These are phyloP conservation scores for Ophiostoma novo-ulmi DNA, from an alignment of 2,329 filamentous ascomycete genomes.

Conservation along the genomic window DNA sequence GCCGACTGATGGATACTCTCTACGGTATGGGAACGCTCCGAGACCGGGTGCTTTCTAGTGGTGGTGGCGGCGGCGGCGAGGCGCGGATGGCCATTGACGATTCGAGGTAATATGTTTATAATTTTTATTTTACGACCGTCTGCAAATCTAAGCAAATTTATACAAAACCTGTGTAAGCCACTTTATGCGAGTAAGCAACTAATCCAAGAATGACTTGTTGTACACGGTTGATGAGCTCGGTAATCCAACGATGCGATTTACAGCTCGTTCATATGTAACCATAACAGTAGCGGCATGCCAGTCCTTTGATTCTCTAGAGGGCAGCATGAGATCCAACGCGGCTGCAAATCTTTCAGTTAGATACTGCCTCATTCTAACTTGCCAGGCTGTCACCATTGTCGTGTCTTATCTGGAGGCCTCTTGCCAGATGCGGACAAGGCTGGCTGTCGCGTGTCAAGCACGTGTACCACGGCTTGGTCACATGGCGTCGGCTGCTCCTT, in stretches of 20 bases:
- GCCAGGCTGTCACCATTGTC: not conserved
- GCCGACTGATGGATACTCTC: constrained; percentile 73
- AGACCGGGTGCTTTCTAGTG: constrained; percentile 9
- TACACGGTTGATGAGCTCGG: not conserved
- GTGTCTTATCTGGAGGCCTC: not conserved
- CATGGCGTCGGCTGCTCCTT: not conserved
- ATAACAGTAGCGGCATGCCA: no score
- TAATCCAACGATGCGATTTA: not conserved
- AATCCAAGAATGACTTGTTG: not conserved
- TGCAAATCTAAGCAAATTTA: no score
- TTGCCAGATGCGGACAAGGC: not conserved
- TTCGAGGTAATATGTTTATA: not conserved
- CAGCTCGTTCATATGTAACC: no score
- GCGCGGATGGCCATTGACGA: constrained; percentile 12
- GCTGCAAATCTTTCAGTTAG: not conserved
- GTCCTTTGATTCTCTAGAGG: no score
- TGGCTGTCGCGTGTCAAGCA: not conserved
- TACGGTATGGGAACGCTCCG: constrained; percentile 49
- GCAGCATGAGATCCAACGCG: no score
- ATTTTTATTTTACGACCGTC: not conserved
- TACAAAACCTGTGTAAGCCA: no score
- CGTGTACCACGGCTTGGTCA: not conserved
- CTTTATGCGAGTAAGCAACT: no score
- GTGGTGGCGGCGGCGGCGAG: not conserved
- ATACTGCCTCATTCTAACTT: no score